A percentile compares a stretch with the other conserved stretches of the same genome.
These are phyloP conservation scores for Microbotryum silenes-acaulis DNA, from an alignment of 1,284 basidiomycete genomes.

Conservation along the genomic window DNA sequence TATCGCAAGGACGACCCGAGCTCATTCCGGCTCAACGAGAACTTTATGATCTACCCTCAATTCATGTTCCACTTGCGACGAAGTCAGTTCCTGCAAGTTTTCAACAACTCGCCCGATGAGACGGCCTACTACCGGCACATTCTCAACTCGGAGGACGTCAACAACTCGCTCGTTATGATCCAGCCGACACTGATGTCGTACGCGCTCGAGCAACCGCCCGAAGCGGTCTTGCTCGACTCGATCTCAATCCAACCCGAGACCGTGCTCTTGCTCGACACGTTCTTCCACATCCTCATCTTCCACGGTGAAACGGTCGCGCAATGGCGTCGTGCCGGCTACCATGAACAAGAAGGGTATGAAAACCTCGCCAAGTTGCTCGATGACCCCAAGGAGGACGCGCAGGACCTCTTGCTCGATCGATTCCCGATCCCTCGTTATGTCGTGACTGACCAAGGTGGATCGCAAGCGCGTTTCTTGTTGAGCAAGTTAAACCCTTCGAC, in stretches of 20 bases:
- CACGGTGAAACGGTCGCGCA: slow-evolving; percentile 94
- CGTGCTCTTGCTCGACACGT: slow-evolving; percentile 95
- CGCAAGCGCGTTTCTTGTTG: slow-evolving; percentile 92
- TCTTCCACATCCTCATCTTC: slow-evolving; percentile 99
- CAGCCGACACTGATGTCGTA: slow-evolving; percentile 99
- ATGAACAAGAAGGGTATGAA: slow-evolving; percentile 97
- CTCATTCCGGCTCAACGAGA: slow-evolving; percentile 85
- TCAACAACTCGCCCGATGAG: slow-evolving; percentile 99
- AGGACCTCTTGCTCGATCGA: slow-evolving; percentile 90
- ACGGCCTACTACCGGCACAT: slow-evolving; percentile 98
- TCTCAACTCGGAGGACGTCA: slow-evolving; percentile 94
- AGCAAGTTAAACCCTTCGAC: slow-evolving; percentile 97
- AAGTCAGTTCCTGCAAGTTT: slow-evolving; percentile 98
- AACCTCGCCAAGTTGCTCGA: slow-evolving; percentile 95
- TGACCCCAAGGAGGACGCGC: slow-evolving; percentile 59
- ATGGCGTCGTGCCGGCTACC: slow-evolving; percentile 99
- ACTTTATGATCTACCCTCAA: slow-evolving; percentile 98
- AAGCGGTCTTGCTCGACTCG: slow-evolving; percentile 92
- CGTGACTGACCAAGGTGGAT: slow-evolving; percentile 94
- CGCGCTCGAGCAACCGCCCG: slow-evolving; percentile 78
- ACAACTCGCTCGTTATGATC: slow-evolving; percentile 99
- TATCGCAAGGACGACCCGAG: slow-evolving; percentile 97
- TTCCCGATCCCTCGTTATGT: slow-evolving; percentile 97
- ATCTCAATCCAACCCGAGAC: slow-evolving; percentile 97
- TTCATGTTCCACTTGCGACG: slow-evolving; percentile 99